Evolutionary conservation across 257 asterid genomes (phyloP), one percentile per base, ranked within the genome.

Genomic region (Voacanga thouarsii): DNA sequence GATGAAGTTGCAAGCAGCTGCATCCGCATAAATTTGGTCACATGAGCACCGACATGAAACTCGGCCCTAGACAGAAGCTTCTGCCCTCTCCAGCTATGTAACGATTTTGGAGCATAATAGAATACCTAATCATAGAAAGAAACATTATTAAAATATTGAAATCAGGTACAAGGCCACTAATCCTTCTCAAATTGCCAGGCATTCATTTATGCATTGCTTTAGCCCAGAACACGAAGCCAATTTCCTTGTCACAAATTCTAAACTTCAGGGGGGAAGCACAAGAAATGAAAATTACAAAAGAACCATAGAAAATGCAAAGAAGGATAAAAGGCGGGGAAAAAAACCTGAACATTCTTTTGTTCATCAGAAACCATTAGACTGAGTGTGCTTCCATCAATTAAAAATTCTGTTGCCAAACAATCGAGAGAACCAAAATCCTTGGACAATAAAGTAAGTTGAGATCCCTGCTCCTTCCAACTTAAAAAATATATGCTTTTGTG

Each of bases 21-120:
- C 83, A 95, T 80, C 79, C 99, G 92, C 83, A 93, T 76, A 82
- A 95, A 95, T 84, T 95, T 95, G 72, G 98, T 93, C 84, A 93
- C 86, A 39, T 91, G 96, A 75, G 98, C 90, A 43, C 98, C 99
- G 56, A 95, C 89, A 73, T 93, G 98, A 85, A 95, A 95, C 90
- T 95, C 99, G 3, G 99, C 98, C 85, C 97, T 90, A 6, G 97
- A 89, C 23, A 93, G 89, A 80, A 95, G 98, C 74, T 95, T 95
- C 91, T 93, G 97, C 44, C 99, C 99, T 86, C 90, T 95, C 99
- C 99, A 95, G 87, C 99, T 95, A 78, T 95, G 97, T 11, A 92
- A 86, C 84, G 89, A 79, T 86, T 95, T 95, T 56, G 98, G 99
- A 70, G 99, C 96, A 73, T 95, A 95, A 82, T 92, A 95, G 85